Evolutionary conservation across 345 rosid genomes (phyloP).

Genomic region (Litchi chinensis): DNA sequence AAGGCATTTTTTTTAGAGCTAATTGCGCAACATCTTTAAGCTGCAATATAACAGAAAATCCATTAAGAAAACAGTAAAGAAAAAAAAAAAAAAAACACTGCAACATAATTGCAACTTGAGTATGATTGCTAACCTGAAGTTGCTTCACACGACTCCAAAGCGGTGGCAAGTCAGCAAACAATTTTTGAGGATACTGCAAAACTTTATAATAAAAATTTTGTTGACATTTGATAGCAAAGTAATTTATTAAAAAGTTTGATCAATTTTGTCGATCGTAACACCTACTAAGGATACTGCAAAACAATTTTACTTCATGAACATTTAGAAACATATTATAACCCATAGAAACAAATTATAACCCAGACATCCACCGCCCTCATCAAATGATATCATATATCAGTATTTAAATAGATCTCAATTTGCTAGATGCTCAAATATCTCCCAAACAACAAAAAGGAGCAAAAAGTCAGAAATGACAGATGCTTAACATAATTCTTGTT

Average conservation of each 20-base stretch:
- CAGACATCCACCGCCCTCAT: not conserved
- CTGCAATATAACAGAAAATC: slow-evolving; percentile 45
- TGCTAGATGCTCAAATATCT: not conserved
- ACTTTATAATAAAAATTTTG: not conserved
- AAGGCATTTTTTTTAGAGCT: slow-evolving; percentile 92
- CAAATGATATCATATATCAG: too few relatives aligned
- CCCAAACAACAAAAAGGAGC: not conserved
- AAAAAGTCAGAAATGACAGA: not conserved
- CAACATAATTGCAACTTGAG: slow-evolving; percentile 12
- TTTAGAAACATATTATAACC: not conserved
- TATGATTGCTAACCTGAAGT: slow-evolving; percentile 66
- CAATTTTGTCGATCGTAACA: not conserved
- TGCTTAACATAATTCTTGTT: too few relatives aligned
- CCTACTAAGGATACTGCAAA: not conserved
- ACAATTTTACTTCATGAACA: not conserved
- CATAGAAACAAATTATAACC: too few relatives aligned
- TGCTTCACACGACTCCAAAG: slow-evolving; percentile 95
- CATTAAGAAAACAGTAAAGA: slow-evolving; percentile 21
- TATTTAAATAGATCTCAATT: not conserved
- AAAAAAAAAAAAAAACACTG: slow-evolving; percentile 7
- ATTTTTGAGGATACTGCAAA: slow-evolving; percentile 25
- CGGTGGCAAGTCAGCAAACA: slow-evolving; percentile 82
- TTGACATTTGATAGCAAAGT: not conserved
- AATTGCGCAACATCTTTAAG: slow-evolving; percentile 94
- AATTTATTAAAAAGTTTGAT: not conserved